These are phyloP conservation scores for Didymella lethalis DNA, from an alignment of 2,329 filamentous ascomycete genomes.

Conservation along the genomic window DNA sequence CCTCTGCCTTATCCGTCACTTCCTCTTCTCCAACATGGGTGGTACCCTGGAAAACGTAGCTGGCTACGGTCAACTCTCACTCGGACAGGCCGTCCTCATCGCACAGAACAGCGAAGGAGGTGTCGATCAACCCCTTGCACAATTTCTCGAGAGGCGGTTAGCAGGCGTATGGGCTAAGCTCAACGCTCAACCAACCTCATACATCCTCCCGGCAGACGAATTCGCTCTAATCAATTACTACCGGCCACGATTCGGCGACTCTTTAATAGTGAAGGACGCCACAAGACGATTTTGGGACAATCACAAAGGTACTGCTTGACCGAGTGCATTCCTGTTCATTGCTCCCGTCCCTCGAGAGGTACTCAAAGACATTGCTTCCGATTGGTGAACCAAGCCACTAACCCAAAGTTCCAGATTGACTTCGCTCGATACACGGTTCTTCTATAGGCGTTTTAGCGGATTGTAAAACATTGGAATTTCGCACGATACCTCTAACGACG, in stretches of 20 bases:
- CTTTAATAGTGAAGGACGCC: constrained; percentile 59
- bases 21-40: constrained; percentile 51
- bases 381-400: constrained; percentile 1
- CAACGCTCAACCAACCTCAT: constrained; percentile 69
- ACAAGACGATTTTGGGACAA: constrained; percentile 66
- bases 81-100: constrained; percentile 75
- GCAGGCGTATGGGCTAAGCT: constrained; percentile 73
- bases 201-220: constrained; percentile 78
- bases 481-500: constrained; percentile 41
- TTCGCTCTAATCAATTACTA: constrained; percentile 90
- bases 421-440: constrained; percentile 16
- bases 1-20: constrained; percentile 29
- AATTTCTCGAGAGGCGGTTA: constrained; percentile 68
- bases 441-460: constrained; percentile 26
- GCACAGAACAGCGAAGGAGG: constrained; percentile 77
- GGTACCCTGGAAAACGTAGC: constrained; percentile 52
- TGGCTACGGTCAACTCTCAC: constrained; percentile 56
- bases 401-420: constrained; percentile 13
- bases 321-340: constrained; percentile 16
- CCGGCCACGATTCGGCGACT: constrained; percentile 69
- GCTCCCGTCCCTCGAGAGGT: constrained; percentile 17
- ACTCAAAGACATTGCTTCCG: constrained; percentile 9
- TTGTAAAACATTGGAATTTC: constrained; percentile 22
- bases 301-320: constrained; percentile 42
- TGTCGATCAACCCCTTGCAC: constrained; percentile 68